phyloP scores from a whole-genome alignment of 202 grass and related monocot species.

The Panicum virgatum region DNA sequence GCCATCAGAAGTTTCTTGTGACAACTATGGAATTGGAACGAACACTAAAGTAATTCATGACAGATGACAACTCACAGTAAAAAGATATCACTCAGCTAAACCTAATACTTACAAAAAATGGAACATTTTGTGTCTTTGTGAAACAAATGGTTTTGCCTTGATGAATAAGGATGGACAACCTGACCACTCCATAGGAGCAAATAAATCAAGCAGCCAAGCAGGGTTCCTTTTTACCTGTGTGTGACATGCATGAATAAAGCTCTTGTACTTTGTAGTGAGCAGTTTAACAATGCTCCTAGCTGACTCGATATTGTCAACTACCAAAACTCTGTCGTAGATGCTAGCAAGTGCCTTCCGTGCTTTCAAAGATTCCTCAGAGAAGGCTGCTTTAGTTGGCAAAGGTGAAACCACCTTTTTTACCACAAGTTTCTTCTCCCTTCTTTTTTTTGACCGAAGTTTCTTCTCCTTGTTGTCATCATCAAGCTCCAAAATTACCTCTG shows the following conservation, averaged over 20 bases:
- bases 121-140: conserved; percentile 1
- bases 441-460: too few relatives aligned
- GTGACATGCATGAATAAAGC: conserved; percentile 81
- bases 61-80: not conserved
- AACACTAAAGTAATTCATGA: conserved; percentile 16
- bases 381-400: conserved; percentile 6
- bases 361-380: conserved; percentile 36
- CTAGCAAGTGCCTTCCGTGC: conserved; percentile 45
- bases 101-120: not conserved
- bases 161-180: conserved; percentile 5
- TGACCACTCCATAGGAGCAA: conserved; percentile 13
- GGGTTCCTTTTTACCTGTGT: conserved; percentile 58
- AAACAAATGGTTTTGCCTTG: conserved; percentile 2
- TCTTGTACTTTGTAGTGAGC: conserved; percentile 75
- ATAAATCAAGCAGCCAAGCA: conserved; percentile 17
- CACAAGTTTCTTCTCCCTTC: conserved; percentile 17
- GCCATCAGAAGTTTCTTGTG: not conserved
- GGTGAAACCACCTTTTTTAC: conserved; percentile 23
- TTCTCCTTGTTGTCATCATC: conserved; percentile 5
- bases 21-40: conserved; percentile 6
- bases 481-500: conserved; percentile 13
- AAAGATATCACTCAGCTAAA: conserved; percentile 15
- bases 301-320: conserved; percentile 65
- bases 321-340: conserved; percentile 74
- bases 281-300: conserved; percentile 64